Evolutionary conservation across 805 yeast genomes (phyloP).

Genomic region (Lachancea waltii): DNA sequence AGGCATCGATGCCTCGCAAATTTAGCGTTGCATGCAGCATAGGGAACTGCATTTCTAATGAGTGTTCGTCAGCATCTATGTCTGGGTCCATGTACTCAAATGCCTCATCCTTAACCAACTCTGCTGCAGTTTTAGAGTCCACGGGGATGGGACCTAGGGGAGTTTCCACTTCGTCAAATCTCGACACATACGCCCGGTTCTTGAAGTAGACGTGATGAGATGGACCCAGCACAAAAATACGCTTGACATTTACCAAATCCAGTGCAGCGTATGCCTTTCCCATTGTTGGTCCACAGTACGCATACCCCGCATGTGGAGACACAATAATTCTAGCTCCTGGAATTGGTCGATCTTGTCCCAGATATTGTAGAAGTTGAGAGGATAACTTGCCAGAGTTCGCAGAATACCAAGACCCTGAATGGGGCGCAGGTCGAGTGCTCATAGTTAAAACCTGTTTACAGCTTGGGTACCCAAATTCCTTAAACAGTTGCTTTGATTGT

Average conservation of each 20-base stretch:
- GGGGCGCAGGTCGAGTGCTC: slow-evolving; percentile 59
- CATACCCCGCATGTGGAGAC: slow-evolving; percentile 79
- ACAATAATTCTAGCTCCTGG: slow-evolving; percentile 36
- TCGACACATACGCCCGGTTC: slow-evolving; percentile 49
- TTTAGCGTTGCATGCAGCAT: slow-evolving; percentile 44
- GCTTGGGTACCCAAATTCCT: neutral
- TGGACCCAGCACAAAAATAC: slow-evolving; percentile 84
- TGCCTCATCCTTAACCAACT: slow-evolving; percentile 23
- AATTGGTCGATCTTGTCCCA: slow-evolving; percentile 26
- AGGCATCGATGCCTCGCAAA: slow-evolving; percentile 35
- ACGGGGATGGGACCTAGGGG: slow-evolving; percentile 75
- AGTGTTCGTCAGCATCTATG: slow-evolving; percentile 80
- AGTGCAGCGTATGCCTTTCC: slow-evolving; percentile 71
- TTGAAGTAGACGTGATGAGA: slow-evolving; percentile 83
- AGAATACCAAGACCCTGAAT: slow-evolving; percentile 89
- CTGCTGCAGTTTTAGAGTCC: slow-evolving; percentile 42
- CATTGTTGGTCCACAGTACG: slow-evolving; percentile 71
- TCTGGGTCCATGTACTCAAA: slow-evolving; percentile 52
- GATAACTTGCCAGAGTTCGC: slow-evolving; percentile 38
- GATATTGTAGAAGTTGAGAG: slow-evolving; percentile 44
- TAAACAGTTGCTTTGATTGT: neutral
- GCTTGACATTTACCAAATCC: slow-evolving; percentile 45
- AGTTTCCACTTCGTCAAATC: slow-evolving; percentile 56
- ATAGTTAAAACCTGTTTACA: neutral
- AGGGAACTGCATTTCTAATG: slow-evolving; percentile 93